Conservation (phyloP, 352 stramenopile species). For the Globisporangium polare region DNA sequence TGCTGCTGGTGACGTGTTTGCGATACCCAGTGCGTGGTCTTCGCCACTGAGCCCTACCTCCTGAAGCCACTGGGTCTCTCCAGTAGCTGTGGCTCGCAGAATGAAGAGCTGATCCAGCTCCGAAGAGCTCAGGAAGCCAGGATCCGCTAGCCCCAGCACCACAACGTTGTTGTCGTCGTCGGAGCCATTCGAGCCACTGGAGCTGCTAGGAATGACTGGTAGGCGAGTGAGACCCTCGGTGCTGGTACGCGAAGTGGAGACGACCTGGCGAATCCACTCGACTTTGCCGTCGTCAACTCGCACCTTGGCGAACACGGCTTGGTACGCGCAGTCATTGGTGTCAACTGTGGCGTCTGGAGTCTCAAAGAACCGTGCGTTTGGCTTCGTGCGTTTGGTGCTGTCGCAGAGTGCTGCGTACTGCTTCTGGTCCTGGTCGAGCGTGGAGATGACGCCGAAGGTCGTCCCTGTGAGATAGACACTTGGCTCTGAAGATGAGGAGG, state of each 20-base stretch:
- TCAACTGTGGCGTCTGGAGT: not conserved
- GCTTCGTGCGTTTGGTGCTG: slow-evolving; percentile 3
- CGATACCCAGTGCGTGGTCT: slow-evolving; percentile 3
- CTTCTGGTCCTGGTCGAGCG: slow-evolving; percentile 9
- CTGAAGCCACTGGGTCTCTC: slow-evolving; percentile 4
- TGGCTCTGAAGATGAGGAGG: not conserved
- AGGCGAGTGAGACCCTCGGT: slow-evolving; percentile 6
- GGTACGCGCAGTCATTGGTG: not conserved
- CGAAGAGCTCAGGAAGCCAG: slow-evolving; percentile 6
- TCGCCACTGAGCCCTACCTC: not conserved
- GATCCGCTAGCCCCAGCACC: slow-evolving; percentile 5
- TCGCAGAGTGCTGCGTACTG: slow-evolving; percentile 19
- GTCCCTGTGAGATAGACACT: slow-evolving; percentile 20
- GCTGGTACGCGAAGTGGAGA: slow-evolving; percentile 16
- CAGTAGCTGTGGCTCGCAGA: not conserved
- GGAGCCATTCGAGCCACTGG: not conserved
- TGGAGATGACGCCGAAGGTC: slow-evolving; percentile 21
- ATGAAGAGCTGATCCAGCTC: slow-evolving; percentile 12
- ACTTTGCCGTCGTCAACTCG: slow-evolving; percentile 10
- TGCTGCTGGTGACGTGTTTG: not conserved
- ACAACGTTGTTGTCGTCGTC: not conserved
- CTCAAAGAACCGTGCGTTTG: slow-evolving; percentile 5
- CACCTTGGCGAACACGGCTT: slow-evolving; percentile 19
- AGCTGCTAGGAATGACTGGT: not conserved
- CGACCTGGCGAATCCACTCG: slow-evolving; percentile 21